Evolutionary conservation across 805 yeast species (phyloP).

Genomic region (Cyberlindnera euphorbiiphila): DNA sequence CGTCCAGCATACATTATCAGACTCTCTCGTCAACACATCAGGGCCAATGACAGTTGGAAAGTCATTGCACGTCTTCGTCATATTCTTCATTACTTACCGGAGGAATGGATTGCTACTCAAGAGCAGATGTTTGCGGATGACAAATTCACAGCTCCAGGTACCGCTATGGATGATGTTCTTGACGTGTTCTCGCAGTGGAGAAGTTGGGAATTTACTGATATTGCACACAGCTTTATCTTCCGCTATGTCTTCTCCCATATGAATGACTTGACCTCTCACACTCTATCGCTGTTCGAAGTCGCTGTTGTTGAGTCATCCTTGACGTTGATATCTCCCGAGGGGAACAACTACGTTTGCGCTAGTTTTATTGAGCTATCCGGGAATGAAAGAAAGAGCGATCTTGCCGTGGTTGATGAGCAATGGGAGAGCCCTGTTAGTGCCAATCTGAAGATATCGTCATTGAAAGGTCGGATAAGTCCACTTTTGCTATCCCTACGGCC

Average conservation of each 20-base stretch:
- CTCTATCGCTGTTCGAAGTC: constrained; percentile 21
- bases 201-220: constrained; percentile 80
- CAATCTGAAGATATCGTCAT: constrained; percentile 6
- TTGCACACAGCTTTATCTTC: constrained; percentile 54
- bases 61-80: constrained; percentile 76
- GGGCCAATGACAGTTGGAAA: constrained; percentile 87
- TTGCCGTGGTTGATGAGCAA: background rate
- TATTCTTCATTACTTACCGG: constrained; percentile 56
- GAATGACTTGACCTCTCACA: background rate
- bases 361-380: constrained; percentile 29
- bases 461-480: constrained; percentile 10
- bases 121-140: constrained; percentile 31
- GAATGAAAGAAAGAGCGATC: background rate
- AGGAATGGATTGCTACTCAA: constrained; percentile 40
- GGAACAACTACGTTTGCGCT: constrained; percentile 24
- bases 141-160: constrained; percentile 42
- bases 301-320: constrained; percentile 30
- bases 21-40: constrained; percentile 64
- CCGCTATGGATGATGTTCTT: constrained; percentile 53
- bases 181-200: constrained; percentile 75
- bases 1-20: constrained; percentile 82
- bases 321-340: constrained; percentile 7
- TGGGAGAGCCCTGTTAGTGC: background rate
- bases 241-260: constrained; percentile 38
- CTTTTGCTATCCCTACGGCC: constrained; percentile 8